Base-by-base conservation (phyloP, 148 eudicot genomes). In the Vaccinium vitisidaea region DNA sequence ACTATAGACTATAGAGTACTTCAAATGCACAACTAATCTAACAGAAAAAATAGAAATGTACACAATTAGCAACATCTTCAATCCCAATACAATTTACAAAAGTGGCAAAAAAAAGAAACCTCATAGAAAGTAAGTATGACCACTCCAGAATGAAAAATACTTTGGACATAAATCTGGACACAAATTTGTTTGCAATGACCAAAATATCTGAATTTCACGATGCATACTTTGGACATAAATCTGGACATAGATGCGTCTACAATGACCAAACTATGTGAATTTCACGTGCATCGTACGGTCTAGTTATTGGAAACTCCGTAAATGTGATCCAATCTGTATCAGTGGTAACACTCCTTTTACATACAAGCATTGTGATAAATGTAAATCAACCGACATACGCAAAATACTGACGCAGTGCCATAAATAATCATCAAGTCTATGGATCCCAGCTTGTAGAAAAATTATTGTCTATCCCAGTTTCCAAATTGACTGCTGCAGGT, bases 381-480 rank as follows among this genome's bases (percentile, higher is more conserved):
- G n/a, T n/a, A n/a, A n/a, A n/a, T n/a, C n/a, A n/a, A n/a, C n/a
- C n/a, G n/a, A n/a, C n/a, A n/a, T n/a, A n/a, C n/a, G n/a, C n/a
- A n/a, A n/a, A n/a, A 43, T 43, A 43, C 46, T 4, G 0, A 2
- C 36, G 36, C 0, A 43, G 5, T 27, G 36, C 0, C 36, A 15
- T 2, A 80, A 1, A 6, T 12, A 3, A 32, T 2, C 18, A 70
- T 25, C 48, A 52, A 11, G 21, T 15, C 77, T 84, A 75, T 55
- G 70, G 83, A 54, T 84, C 89, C 89, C 84, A 87, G 49, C 84
- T 55, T 27, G 78, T 70, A 27, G 85, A 82, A 63, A 82, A 48
- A 81, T 55, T 84, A 82, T 82, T 85, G 73, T 84, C 78, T 75
- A 67, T 11, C 27, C 78, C 80, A 55, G 6, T 43, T 43, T 32